phyloP scores from a whole-genome alignment of 75 land plant genomes.

The Pinus tabuliformis region DNA sequence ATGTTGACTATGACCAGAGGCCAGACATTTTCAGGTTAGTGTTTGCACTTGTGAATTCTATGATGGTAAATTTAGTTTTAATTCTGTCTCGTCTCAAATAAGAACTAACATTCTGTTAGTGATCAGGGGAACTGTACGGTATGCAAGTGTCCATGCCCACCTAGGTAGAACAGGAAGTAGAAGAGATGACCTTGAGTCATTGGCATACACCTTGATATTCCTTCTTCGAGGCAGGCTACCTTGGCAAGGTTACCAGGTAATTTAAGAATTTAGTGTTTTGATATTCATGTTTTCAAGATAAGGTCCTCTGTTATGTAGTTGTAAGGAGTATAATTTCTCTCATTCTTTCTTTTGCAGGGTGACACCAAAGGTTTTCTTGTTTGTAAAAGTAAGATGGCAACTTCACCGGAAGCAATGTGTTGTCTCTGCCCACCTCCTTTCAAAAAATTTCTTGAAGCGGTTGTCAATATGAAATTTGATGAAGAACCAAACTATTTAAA shows the following conservation, averaged over 20 bases:
- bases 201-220: constrained; percentile 40
- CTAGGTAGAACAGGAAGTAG: constrained; percentile 44
- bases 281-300: too few relatives aligned
- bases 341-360: constrained; percentile 13
- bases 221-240: constrained; percentile 43
- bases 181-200: constrained; percentile 39
- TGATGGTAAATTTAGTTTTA: background rate
- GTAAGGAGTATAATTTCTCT: constrained; percentile 1
- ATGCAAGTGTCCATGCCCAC: constrained; percentile 55
- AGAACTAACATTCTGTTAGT: background rate
- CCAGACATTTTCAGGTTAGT: constrained; percentile 38
- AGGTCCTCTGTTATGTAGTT: too few relatives aligned
- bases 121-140: constrained; percentile 43
- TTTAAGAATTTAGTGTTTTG: background rate
- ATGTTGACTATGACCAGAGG: constrained; percentile 45
- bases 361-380: constrained; percentile 29
- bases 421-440: constrained; percentile 25
- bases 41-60: background rate
- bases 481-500: constrained; percentile 25
- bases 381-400: constrained; percentile 32
- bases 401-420: constrained; percentile 24
- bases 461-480: constrained; percentile 27
- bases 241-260: constrained; percentile 47
- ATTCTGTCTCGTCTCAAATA: background rate
- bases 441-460: constrained; percentile 23